Percentiles rank a stretch among this genome's conserved stretches.
These are phyloP conservation scores for Fagus crenata DNA, from an alignment of 306 rosid species.

Conservation along the genomic window DNA sequence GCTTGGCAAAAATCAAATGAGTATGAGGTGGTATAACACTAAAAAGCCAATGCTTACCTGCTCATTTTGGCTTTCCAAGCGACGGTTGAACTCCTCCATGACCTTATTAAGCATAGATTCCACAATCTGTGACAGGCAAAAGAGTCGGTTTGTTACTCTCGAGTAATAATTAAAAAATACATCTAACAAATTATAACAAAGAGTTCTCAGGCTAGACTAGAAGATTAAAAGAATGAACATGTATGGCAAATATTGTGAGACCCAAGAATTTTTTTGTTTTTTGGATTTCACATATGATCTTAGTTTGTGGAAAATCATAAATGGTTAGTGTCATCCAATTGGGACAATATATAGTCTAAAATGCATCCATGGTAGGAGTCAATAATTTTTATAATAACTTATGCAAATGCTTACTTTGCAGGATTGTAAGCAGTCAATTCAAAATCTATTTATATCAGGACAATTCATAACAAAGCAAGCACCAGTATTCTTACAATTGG, in stretches of 20 bases:
- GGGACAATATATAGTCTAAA: not conserved
- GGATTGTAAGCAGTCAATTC: not conserved
- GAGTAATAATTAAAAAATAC: not conserved
- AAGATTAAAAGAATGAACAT: not conserved
- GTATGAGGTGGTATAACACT: conserved; percentile 4
- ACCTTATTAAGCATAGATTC: conserved; percentile 74
- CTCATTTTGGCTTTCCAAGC: conserved; percentile 48
- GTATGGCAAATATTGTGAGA: not conserved
- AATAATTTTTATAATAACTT: not conserved
- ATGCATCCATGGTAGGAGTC: not conserved
- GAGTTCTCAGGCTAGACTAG: no score
- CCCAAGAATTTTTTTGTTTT: not conserved
- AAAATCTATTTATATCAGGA: not conserved
- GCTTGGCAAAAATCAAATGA: not conserved
- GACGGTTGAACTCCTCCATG: conserved; percentile 75
- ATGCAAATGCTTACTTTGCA: not conserved
- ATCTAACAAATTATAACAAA: not conserved
- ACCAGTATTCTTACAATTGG: conserved; percentile 57
- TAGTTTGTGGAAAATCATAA: not conserved
- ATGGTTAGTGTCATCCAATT: not conserved
- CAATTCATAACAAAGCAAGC: not conserved
- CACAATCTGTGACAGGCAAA: conserved; percentile 54
- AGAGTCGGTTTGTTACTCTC: not conserved
- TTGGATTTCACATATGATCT: not conserved
- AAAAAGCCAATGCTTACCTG: conserved; percentile 42